Evolutionary conservation across 768 basidiomycete species (phyloP), one percentile per base, ranked within the genome.

Genomic region (Russula foetens): DNA sequence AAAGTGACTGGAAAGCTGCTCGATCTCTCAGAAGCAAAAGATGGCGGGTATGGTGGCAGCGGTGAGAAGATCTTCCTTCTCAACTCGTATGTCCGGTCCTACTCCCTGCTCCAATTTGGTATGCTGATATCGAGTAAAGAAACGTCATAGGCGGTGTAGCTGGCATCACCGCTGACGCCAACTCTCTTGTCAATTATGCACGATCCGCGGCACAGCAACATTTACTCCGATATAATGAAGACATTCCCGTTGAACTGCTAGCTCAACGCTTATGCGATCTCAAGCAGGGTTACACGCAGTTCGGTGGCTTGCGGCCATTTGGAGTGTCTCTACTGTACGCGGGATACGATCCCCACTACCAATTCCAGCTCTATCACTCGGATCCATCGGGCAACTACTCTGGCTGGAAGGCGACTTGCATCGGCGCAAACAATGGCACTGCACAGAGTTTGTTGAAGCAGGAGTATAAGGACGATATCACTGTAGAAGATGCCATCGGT

Each of bases 231-330:
- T 99, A 97, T 77, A 92, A 98, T 69, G 92, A 98, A 73, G 95
- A 97, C 71, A 98, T 99, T 67, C 96, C 96, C 6, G 97, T 98
- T 31, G 97, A 99, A 73, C 77, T 96, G 68, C 85, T 99, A 57
- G 90, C 94, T 14, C 94, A 98, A 71, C 81, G 88, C 57, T 75
- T 99, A 60, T 98, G 96, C 69, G 91, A 99, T 75, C 84, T 96
- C 79, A 99, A 99, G 77, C 97, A 99, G 72, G 94, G 94, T 8
- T 98, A 98, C 71, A 98, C 96, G 41, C 96, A 98, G 69, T 95
- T 84, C 65, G 95, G 96, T 77, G 95, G 95, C 77, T 84, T 99
- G 17, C 91, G 97, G 45, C 97, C 97, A 19, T 99, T 98, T 74
- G 97, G 97, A 67, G 97, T 98, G 23, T 97, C 96, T 39, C 78